A percentile compares a stretch with the other conserved stretches of the same genome.
These are phyloP conservation scores for Sphaceloma murrayae DNA, from an alignment of 2,329 filamentous ascomycete genomes.

Conservation along the genomic window DNA sequence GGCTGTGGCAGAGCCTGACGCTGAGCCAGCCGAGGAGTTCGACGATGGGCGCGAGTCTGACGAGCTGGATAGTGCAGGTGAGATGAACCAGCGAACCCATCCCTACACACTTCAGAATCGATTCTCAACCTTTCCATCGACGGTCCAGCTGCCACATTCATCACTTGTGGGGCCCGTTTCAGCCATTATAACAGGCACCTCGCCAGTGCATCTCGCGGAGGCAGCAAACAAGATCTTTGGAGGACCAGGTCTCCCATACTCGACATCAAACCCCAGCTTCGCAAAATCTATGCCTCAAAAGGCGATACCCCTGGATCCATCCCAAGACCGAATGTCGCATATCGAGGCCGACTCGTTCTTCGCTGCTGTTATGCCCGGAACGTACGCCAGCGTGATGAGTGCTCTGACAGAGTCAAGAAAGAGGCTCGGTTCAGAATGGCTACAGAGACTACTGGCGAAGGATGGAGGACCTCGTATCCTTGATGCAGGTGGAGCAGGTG, in stretches of 20 bases:
- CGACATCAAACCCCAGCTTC: conserved; percentile 56
- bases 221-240: conserved; percentile 68
- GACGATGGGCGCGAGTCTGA: conserved; percentile 21
- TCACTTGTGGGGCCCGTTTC: conserved; percentile 61
- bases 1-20: conserved; percentile 50
- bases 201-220: conserved; percentile 64
- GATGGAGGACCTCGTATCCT: conserved; percentile 56
- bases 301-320: conserved; percentile 54
- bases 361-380: conserved; percentile 57
- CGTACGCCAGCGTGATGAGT: conserved; percentile 59
- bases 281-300: conserved; percentile 52
- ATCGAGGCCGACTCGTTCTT: conserved; percentile 69
- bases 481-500: conserved; percentile 66
- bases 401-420: conserved; percentile 64
- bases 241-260: conserved; percentile 64
- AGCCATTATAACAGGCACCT: conserved; percentile 50
- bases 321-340: conserved; percentile 57
- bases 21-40: conserved; percentile 27
- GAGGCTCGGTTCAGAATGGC: conserved; percentile 61
- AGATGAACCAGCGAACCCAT: conserved; percentile 52
- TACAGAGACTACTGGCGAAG: conserved; percentile 52
- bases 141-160: conserved; percentile 63
- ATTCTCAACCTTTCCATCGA: conserved; percentile 63
- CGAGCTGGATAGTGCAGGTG: conserved; percentile 10
- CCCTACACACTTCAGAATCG: conserved; percentile 64